Percentiles rank a stretch among this genome's conserved stretches.
Conservation (phyloP, 2,329 filamentous ascomycete genomes). For the Nigrospora oryzae region DNA sequence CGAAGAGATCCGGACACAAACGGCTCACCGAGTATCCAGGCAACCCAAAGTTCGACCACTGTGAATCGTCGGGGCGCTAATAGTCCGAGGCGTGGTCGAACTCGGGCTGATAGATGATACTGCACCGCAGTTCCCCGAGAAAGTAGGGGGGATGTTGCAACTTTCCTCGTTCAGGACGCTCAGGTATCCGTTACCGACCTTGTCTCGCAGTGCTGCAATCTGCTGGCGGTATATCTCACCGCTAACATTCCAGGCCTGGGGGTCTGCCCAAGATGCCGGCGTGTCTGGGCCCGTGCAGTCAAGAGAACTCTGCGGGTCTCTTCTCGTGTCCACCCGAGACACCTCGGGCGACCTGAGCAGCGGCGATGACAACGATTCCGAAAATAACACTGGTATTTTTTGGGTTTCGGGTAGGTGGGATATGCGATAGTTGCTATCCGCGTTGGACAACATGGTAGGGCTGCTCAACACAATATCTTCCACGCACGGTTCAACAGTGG, state of each 20-base stretch:
- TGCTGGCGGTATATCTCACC: slow-evolving; percentile 80
- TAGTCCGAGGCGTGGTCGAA: slow-evolving; percentile 24
- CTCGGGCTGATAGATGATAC: slow-evolving; percentile 27
- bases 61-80: slow-evolving; percentile 39
- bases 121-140: slow-evolving; percentile 27
- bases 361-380: slow-evolving; percentile 23
- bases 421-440: slow-evolving; percentile 32
- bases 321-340: slow-evolving; percentile 28
- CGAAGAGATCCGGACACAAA: no score
- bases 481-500: slow-evolving; percentile 9
- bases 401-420: slow-evolving; percentile 31
- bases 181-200: slow-evolving; percentile 82
- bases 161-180: slow-evolving; percentile 75
- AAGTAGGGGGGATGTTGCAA: slow-evolving; percentile 26
- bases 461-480: slow-evolving; percentile 12
- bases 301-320: slow-evolving; percentile 23
- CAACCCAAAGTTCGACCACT: slow-evolving; percentile 44
- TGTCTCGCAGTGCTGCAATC: slow-evolving; percentile 76
- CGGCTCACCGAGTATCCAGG: slow-evolving; percentile 6
- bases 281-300: slow-evolving; percentile 21
- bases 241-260: slow-evolving; percentile 55
- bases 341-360: slow-evolving; percentile 20
- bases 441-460: slow-evolving; percentile 6
- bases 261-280: slow-evolving; percentile 28
- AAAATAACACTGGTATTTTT: slow-evolving; percentile 17